Evolutionary conservation across 108 stramenopile genomes (phyloP).

Genomic region (Skeletonema menzelii): DNA sequence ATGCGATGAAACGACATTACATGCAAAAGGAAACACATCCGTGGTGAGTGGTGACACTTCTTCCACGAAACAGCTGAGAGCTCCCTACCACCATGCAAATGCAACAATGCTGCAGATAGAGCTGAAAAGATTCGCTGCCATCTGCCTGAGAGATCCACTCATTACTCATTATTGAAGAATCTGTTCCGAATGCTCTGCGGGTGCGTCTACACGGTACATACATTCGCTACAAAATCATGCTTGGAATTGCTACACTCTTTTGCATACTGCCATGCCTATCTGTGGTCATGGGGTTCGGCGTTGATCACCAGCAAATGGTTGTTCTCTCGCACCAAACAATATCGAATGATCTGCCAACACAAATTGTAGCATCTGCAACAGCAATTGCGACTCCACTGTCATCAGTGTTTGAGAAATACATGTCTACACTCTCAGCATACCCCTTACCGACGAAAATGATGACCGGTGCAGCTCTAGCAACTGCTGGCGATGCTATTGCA

Average conservation of each 20-base stretch:
- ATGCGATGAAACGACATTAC: too few relatives aligned
- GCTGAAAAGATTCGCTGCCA: not conserved
- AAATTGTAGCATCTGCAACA: not conserved
- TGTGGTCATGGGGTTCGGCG: not conserved
- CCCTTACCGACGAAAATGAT: constrained; percentile 74
- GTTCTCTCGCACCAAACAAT: not conserved
- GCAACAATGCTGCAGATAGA: too few relatives aligned
- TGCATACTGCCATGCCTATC: not conserved
- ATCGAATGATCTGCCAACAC: not conserved
- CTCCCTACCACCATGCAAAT: too few relatives aligned
- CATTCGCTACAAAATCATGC: not conserved
- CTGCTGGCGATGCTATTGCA: constrained; percentile 64
- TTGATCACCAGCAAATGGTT: not conserved
- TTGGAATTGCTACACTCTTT: not conserved
- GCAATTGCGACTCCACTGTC: not conserved
- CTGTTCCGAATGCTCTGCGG: too few relatives aligned
- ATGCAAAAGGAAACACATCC: too few relatives aligned
- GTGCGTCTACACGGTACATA: too few relatives aligned
- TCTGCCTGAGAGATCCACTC: too few relatives aligned
- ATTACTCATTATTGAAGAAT: too few relatives aligned
- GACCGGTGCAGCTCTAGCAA: constrained; percentile 61
- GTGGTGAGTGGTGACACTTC: too few relatives aligned
- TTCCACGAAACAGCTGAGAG: too few relatives aligned
- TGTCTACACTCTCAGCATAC: constrained; percentile 36
- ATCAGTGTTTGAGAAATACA: constrained; percentile 32